These are phyloP conservation scores for Cercospora janseana DNA, from an alignment of 2,329 filamentous ascomycete species.

Conservation along the genomic window DNA sequence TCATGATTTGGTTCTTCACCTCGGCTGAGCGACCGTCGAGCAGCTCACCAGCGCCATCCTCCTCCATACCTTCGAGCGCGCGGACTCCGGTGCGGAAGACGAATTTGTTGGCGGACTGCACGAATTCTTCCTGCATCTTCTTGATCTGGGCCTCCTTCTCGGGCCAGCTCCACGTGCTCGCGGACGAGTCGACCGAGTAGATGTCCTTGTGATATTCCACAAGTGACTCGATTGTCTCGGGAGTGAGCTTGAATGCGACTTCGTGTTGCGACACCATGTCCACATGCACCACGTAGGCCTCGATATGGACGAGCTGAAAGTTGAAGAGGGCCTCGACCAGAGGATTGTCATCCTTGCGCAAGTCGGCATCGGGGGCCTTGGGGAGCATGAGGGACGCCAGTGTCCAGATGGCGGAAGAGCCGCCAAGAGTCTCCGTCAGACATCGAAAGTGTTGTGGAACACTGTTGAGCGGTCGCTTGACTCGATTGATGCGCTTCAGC, in stretches of 20 bases:
- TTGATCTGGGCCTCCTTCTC: conserved; percentile 96
- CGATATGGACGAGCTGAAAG: conserved; percentile 87
- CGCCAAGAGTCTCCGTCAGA: conserved; percentile 90
- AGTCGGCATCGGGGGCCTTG: conserved; percentile 81
- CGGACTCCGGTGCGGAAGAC: conserved; percentile 87
- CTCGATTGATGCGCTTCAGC: conserved; percentile 91
- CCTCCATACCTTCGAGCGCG: conserved; percentile 91
- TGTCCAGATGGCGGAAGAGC: conserved; percentile 88
- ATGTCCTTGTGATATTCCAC: conserved; percentile 96
- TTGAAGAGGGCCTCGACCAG: conserved; percentile 86
- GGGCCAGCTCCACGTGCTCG: conserved; percentile 88
- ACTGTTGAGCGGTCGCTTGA: conserved; percentile 96
- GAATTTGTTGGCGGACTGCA: conserved; percentile 95
- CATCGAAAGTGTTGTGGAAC: conserved; percentile 93
- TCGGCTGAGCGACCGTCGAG: conserved; percentile 89
- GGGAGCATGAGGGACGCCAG: conserved; percentile 89
- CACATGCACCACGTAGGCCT: conserved; percentile 97
- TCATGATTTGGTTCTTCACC: conserved; percentile 82
- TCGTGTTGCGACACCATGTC: conserved; percentile 98
- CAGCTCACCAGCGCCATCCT: conserved; percentile 91
- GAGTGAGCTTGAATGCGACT: conserved; percentile 95
- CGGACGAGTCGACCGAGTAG: conserved; percentile 85
- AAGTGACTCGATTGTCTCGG: conserved; percentile 87
- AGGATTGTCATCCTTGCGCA: conserved; percentile 77
- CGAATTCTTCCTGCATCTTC: conserved; percentile 94